Base-by-base conservation (phyloP, 2,329 filamentous ascomycete genomes). In the Sporothrix protearum region DNA sequence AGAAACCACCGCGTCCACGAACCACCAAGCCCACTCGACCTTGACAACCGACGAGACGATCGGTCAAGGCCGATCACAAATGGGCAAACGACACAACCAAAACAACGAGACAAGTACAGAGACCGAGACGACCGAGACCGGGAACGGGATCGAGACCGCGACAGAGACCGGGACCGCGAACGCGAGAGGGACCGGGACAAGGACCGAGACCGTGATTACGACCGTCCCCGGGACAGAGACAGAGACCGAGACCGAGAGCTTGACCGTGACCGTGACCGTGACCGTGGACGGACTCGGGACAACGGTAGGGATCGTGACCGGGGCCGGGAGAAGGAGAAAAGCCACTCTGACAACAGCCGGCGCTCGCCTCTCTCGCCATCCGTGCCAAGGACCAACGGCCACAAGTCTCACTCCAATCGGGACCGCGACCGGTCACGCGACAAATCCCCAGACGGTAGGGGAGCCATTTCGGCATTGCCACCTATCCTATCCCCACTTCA, bases 401-500 rank as follows among this genome's bases (percentile, higher is more conserved):
- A 72, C 12, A 72, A 55, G 14, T 16, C 10, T 14, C 16, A 55
- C 28, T 47, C 59, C 66, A 59, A 70, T 30, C 69, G 64, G 2
- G 70, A 67, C 39, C 64, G 55, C n/a, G 49, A 68, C 8, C 63
- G 68, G 45, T 67, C 69, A 33, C 59, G 71, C 28, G 76, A 59
- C 78, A 79, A 6, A 79, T 83, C 14, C 80, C 76, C 73, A 83
- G 83, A 75, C 66, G 77, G 25, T 28, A 76, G 75, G 5, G 77
- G 77, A 12, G 76, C 79, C 1, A 84, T 82, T 73, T 74, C 81
- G 33, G 78, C 79, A 30, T 80, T 88, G 7, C 86, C 86, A 9
- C 84, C 83, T 2, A 75, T 88, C 39, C 76, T 88, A 16, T 88
- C 86, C 0, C 86, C 86, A 0, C 78, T 87, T 0, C 83, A 82